Evolutionary conservation across 139 green algal genomes (phyloP), one percentile per base, ranked within the genome.

Genomic region (Ostreobium quekettii): DNA sequence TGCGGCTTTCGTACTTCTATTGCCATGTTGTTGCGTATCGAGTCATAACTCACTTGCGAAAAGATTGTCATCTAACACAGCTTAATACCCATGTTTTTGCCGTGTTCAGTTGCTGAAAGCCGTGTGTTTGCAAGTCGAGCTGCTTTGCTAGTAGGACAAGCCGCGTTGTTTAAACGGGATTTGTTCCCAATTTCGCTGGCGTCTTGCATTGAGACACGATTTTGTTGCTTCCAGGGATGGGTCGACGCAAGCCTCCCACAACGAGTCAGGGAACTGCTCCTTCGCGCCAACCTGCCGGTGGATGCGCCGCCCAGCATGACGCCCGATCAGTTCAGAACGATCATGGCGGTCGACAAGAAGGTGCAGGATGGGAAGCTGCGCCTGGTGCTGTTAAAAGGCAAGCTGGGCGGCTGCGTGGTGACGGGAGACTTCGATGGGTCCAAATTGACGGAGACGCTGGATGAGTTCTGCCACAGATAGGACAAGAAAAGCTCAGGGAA

Each of bases 261-360:
- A 48, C 75, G 93, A 28, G 90, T 82, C 2, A 38, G 76, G 0
- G 57, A 56, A 1, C 76, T 99, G 38, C 74, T 98, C 28, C 4
- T 83, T 48, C 57, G 48, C 26, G 83, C 78, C 26, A 80, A 85
- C 28, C 82, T 96, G 62, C 93, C 92, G 1, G 70, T 82, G 0
- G 48, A 8, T 24, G 78, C 88, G 2, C 90, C 89, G 1, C n/a
- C 64, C n/a, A 48, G 37, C 31, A 85, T 85, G 79, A 83, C 85
- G 0, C 36, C 71, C 24, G 61, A 92, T 5, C 64, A 89, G 47
- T 99, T 99, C 81, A 81, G 69, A 58, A 70, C 77, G 0, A 71
- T 94, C 8, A 99, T 99, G 94, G 78, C 90, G 24, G 85, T 98
- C 7, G 93, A 99, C 80, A 99, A 99, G 79, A 99, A 99, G 83